Conservation (phyloP, 2,329 filamentous ascomycete genomes). For the Exophiala aquamarina region DNA sequence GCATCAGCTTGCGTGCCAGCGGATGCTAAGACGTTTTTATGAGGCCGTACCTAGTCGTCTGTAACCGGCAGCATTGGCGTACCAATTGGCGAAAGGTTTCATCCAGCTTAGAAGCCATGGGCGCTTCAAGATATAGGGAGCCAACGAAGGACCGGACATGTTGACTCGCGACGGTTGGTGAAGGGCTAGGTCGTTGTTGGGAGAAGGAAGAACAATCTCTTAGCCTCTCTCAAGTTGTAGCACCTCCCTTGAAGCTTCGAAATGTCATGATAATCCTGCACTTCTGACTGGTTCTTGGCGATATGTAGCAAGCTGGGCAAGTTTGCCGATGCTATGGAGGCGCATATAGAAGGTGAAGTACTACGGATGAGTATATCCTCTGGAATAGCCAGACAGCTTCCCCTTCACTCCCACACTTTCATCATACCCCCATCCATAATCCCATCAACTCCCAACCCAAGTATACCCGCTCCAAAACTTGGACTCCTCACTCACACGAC, state of each 20-base stretch:
- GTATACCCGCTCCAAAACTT: neutral
- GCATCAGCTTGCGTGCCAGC: conserved; percentile 14
- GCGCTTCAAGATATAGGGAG: conserved; percentile 75
- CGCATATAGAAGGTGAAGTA: too few species aligned
- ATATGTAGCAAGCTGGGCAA: too few species aligned
- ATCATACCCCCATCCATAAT: neutral
- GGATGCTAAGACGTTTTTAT: conserved; percentile 2
- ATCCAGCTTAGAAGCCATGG: conserved; percentile 82
- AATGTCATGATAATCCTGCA: too few species aligned
- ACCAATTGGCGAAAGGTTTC: conserved; percentile 83
- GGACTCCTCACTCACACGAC: neutral
- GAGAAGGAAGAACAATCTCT: neutral
- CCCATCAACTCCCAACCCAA: conserved; percentile 2
- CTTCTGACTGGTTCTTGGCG: too few species aligned
- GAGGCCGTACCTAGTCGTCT: conserved; percentile 90
- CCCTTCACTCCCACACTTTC: too few species aligned
- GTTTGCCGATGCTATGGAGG: too few species aligned
- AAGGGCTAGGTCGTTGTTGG: neutral
- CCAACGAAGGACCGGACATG: conserved; percentile 72
- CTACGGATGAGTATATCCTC: too few species aligned
- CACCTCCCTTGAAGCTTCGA: too few species aligned
- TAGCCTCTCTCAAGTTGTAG: too few species aligned
- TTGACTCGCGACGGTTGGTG: conserved; percentile 30
- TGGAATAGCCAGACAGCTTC: too few species aligned
- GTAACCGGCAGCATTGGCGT: conserved; percentile 85